phyloP scores from a whole-genome alignment of 345 rosid species.

The Citrus trifoliata region DNA sequence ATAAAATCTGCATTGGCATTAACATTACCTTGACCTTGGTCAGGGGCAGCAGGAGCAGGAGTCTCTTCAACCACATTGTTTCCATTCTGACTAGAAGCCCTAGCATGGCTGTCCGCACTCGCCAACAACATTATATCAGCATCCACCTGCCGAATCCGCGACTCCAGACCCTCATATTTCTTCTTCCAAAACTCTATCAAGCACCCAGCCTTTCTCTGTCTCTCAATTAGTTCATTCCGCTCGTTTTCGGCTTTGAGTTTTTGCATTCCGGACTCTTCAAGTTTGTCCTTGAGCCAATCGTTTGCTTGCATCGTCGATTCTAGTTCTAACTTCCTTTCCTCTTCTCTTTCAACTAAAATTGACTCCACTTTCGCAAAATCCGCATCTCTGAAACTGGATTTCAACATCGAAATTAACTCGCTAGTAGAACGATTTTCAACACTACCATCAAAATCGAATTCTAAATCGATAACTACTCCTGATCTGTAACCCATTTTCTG shows the following conservation, averaged over 20 bases:
- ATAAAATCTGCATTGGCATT: no score
- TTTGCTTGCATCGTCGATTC: neutral
- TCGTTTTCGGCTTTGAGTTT: neutral
- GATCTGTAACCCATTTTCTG: neutral
- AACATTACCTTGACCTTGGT: no score
- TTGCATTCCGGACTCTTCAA: neutral
- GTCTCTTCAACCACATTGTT: neutral
- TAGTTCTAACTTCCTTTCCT: constrained; percentile 9
- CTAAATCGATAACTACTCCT: neutral
- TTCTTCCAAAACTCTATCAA: constrained; percentile 10
- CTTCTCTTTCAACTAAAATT: constrained; percentile 8
- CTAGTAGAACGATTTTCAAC: neutral
- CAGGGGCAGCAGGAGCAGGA: no score
- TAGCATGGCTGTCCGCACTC: neutral
- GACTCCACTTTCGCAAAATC: constrained; percentile 16
- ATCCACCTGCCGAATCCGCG: constrained; percentile 20
- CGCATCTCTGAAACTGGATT: neutral
- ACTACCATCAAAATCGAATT: neutral
- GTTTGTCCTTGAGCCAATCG: neutral
- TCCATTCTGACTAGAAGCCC: neutral
- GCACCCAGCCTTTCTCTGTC: constrained; percentile 1
- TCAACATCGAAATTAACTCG: neutral
- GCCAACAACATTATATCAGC: neutral
- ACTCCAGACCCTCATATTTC: constrained; percentile 17
- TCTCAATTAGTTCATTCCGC: neutral